Percentiles rank a stretch among this genome's conserved stretches.
phyloP scores from a whole-genome alignment of 1,139 yeast genomes.

The Yamadazyma aaseri region DNA sequence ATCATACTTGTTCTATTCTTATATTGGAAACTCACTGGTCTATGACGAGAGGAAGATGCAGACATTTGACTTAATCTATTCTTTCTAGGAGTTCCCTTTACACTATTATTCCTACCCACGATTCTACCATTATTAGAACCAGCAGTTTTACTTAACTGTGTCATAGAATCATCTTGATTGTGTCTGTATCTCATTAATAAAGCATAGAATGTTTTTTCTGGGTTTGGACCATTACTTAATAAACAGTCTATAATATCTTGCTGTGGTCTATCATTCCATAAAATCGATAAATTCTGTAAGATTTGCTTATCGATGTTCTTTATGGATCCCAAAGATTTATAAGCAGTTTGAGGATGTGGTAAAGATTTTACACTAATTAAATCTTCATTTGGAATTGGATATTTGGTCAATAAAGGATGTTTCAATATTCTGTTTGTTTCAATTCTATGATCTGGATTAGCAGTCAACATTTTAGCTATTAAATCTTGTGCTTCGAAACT shows the following conservation, averaged over 20 bases:
- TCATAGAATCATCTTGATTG: slow-evolving; percentile 35
- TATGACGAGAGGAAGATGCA: slow-evolving; percentile 53
- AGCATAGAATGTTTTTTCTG: slow-evolving; percentile 77
- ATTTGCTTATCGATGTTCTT: slow-evolving; percentile 61
- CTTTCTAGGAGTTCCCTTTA: slow-evolving; percentile 29
- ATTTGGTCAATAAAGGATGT: slow-evolving; percentile 73
- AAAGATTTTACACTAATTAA: slow-evolving; percentile 51
- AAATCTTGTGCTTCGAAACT: slow-evolving; percentile 71
- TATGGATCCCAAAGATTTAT: slow-evolving; percentile 45
- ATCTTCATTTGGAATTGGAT: slow-evolving; percentile 52
- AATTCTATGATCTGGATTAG: slow-evolving; percentile 75
- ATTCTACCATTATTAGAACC: slow-evolving; percentile 22
- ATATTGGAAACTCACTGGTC: slow-evolving; percentile 57
- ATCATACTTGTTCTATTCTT: slow-evolving; percentile 28
- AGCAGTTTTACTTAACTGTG: slow-evolving; percentile 15
- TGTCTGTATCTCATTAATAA: slow-evolving; percentile 56
- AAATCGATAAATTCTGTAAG: slow-evolving; percentile 62
- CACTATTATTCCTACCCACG: slow-evolving; percentile 15
- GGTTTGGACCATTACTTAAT: slow-evolving; percentile 56
- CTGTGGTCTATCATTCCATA: slow-evolving; percentile 71
- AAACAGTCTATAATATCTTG: slow-evolving; percentile 55
- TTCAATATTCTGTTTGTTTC: slow-evolving; percentile 70
- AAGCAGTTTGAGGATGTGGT: slow-evolving; percentile 64
- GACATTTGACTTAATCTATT: slow-evolving; percentile 52
- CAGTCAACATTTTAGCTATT: slow-evolving; percentile 67